These are phyloP conservation scores for Flaveria robusta DNA, from an alignment of 129 eudicot genomes.

Conservation along the genomic window DNA sequence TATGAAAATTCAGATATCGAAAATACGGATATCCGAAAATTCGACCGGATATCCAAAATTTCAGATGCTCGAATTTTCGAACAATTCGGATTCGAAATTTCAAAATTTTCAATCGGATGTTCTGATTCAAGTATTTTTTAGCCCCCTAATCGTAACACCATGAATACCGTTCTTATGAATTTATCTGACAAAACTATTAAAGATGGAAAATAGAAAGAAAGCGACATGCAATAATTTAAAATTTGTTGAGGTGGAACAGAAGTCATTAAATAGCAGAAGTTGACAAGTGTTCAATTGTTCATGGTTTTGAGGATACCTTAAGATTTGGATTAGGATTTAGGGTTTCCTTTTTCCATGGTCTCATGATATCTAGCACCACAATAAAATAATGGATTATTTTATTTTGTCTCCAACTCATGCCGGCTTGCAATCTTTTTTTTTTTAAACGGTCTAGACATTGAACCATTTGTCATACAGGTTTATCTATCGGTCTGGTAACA, in stretches of 20 bases:
- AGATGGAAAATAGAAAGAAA: background rate
- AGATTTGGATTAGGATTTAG: conserved; percentile 17
- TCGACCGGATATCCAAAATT: no score
- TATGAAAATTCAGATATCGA: no score
- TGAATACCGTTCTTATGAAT: background rate
- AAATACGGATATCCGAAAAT: no score
- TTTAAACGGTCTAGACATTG: no score
- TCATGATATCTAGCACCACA: conserved; percentile 26
- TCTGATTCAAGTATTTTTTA: no score
- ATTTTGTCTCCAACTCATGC: conserved; percentile 6
- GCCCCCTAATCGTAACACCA: background rate
- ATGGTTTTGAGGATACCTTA: conserved; percentile 4
- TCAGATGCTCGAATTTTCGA: no score
- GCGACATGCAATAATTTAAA: conserved; percentile 10
- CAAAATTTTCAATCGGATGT: no score
- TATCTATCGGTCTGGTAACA: no score
- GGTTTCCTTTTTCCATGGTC: conserved; percentile 16
- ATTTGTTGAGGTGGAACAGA: background rate
- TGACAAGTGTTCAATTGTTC: conserved; percentile 25
- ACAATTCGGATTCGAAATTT: no score
- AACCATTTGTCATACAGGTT: no score
- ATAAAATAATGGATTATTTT: background rate
- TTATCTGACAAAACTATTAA: background rate
- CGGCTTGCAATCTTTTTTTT: background rate
- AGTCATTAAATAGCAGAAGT: background rate